Base-by-base conservation (phyloP, 2,329 filamentous ascomycete species). In the Fusarium devonianum region DNA sequence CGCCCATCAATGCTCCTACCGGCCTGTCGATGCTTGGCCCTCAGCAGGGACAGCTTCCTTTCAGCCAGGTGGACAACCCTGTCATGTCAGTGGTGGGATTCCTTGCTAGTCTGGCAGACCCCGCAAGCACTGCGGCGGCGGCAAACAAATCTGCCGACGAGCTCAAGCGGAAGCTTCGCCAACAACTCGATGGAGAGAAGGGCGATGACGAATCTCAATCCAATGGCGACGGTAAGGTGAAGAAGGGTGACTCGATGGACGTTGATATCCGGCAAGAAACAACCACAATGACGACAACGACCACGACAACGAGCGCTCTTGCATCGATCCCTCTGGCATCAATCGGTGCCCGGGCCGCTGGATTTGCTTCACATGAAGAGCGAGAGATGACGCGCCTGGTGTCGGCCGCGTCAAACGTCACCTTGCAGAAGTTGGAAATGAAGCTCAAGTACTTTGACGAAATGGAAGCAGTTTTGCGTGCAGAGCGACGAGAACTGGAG, bases 391-490 rank as follows among this genome's bases (percentile, higher is more conserved):
- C 92, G 14, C 89, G 92, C 12, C 84, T 97, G 35, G 90, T 99
- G 8, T 93, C 92, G 3, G 89, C 92, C 5, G 91, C 92, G 0
- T 90, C 96, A 41, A 99, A 99, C 69, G 81, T 96, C 10, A 93
- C 90, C n/a, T 79, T 97, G 23, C 88, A 96, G 69, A 99, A 99
- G 75, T 86, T 97, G 55, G 92, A 97, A 73, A 78, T 97, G 64
- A 99, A 99, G 75, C 81, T 99, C 51, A 87, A 91, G 67, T 96
- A 97, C 71, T 99, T 99, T 74, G 88, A 90, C 65, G 94, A 99
- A 71, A 92, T 99, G 82, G 94, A 99, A 73, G 83, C 89, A 13
- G 87, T 97, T 33, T 80, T 99, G 39, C 89, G 95, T 64, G 91
- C 92, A 5, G 94, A 99, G 76, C 87, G 93, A 51, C 85, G 92